Percentiles rank a stretch among this genome's conserved stretches.
phyloP scores from a whole-genome alignment of 352 stramenopile genomes.

The Lagenidium giganteum region DNA sequence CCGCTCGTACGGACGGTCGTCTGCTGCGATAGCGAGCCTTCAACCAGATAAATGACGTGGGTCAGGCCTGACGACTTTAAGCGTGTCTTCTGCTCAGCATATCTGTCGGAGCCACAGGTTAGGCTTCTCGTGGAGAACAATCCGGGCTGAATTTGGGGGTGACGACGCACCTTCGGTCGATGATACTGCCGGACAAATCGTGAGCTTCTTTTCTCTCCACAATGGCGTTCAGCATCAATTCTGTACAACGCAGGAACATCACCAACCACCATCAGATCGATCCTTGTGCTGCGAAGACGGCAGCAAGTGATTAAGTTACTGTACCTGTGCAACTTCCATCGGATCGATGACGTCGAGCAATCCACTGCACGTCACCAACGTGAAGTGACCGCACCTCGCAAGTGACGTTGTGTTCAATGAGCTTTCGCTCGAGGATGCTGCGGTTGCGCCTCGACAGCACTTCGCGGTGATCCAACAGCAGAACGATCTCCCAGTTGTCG shows the following conservation, averaged over 20 bases:
- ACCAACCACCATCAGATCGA: neutral
- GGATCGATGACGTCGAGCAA: slow-evolving; percentile 45
- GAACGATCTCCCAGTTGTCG: slow-evolving; percentile 73
- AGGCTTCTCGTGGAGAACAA: no score
- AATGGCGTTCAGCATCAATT: slow-evolving; percentile 82
- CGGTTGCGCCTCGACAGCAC: slow-evolving; percentile 68
- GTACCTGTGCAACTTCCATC: slow-evolving; percentile 10
- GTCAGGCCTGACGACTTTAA: slow-evolving; percentile 58
- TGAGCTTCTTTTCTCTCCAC: slow-evolving; percentile 80
- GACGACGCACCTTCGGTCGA: slow-evolving; percentile 58
- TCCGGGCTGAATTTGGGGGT: no score
- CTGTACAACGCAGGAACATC: slow-evolving; percentile 6
- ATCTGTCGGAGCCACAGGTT: no score
- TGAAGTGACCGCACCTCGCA: slow-evolving; percentile 77
- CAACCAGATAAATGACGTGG: slow-evolving; percentile 81
- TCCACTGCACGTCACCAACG: slow-evolving; percentile 78
- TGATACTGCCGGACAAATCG: slow-evolving; percentile 78
- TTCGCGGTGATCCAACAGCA: slow-evolving; percentile 81
- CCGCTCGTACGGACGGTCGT: slow-evolving; percentile 54
- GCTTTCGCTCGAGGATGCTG: slow-evolving; percentile 69
- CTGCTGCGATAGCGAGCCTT: slow-evolving; percentile 72
- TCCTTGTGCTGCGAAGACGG: no score
- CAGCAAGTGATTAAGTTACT: neutral
- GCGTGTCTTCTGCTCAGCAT: slow-evolving; percentile 75
- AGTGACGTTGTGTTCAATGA: slow-evolving; percentile 70